Percentiles rank a stretch among this genome's conserved stretches.
Evolutionary conservation across 768 basidiomycete species (phyloP).

Genomic region (Auriscalpium microsporum): DNA sequence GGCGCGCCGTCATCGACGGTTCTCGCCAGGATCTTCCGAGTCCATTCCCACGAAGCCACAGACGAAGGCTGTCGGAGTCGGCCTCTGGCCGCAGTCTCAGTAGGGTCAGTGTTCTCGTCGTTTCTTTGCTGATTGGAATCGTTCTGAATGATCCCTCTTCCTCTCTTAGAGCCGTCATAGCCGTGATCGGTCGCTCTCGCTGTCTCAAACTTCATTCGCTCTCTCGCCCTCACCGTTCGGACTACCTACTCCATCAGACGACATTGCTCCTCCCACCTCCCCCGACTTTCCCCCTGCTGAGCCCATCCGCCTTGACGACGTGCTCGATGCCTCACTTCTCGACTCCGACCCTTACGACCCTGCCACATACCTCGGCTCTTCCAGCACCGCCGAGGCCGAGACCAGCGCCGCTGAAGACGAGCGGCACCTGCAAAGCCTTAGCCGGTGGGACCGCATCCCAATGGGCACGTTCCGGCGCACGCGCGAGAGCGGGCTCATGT

Average conservation of each 20-base stretch:
- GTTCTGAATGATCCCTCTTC: slow-evolving; percentile 6
- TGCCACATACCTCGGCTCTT: slow-evolving; percentile 1
- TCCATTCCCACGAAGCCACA: slow-evolving; percentile 11
- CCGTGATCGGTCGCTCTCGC: slow-evolving; percentile 20
- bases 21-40: slow-evolving; percentile 7
- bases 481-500: slow-evolving; percentile 27
- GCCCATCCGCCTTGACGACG: slow-evolving; percentile 63
- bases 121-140: not conserved
- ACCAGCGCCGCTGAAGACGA: slow-evolving; percentile 12
- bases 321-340: slow-evolving; percentile 66
- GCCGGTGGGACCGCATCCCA: slow-evolving; percentile 68
- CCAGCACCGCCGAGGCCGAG: slow-evolving; percentile 14
- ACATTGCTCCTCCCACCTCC: slow-evolving; percentile 20
- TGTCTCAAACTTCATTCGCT: slow-evolving; percentile 26
- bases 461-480: slow-evolving; percentile 67
- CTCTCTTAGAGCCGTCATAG: slow-evolving; percentile 24
- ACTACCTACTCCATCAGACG: slow-evolving; percentile 25
- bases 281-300: slow-evolving; percentile 34
- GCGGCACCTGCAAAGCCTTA: slow-evolving; percentile 41
- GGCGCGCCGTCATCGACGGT: slow-evolving; percentile 17
- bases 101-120: slow-evolving; percentile 5
- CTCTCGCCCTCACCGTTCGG: slow-evolving; percentile 22
- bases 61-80: slow-evolving; percentile 11
- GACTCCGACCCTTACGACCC: slow-evolving; percentile 39
- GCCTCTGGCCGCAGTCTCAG: slow-evolving; percentile 7